Conservation (phyloP, 1,284 basidiomycete genomes). For the Schizophyllum amplum region DNA sequence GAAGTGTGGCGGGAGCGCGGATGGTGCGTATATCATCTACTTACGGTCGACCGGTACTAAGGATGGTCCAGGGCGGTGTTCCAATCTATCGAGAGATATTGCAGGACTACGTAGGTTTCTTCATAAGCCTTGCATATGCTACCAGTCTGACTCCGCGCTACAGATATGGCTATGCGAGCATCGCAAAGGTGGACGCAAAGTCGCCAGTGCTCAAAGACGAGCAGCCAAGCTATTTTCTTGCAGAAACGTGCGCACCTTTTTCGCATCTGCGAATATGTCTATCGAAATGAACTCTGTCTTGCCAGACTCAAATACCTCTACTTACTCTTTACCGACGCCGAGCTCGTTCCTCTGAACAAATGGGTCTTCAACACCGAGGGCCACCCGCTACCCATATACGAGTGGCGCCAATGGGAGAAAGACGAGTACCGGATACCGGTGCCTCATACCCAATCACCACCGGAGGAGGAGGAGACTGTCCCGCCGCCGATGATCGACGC, state of each 20-base stretch:
- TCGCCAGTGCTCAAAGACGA: slow-evolving; percentile 34
- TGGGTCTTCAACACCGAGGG: slow-evolving; percentile 65
- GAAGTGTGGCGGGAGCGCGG: slow-evolving; percentile 67
- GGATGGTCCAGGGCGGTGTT: slow-evolving; percentile 40
- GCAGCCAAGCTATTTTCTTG: slow-evolving; percentile 46
- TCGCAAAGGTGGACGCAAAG: slow-evolving; percentile 38
- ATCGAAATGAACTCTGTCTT: background rate
- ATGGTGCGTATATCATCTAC: slow-evolving; percentile 31
- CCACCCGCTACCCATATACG: slow-evolving; percentile 59
- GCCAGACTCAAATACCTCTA: slow-evolving; percentile 35
- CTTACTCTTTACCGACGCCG: slow-evolving; percentile 32
- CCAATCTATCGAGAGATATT: slow-evolving; percentile 52
- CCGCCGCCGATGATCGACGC: background rate
- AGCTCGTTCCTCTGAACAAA: slow-evolving; percentile 40
- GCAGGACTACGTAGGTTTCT: background rate
- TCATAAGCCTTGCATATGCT: background rate
- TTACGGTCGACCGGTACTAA: background rate
- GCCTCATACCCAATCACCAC: background rate
- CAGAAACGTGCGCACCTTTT: slow-evolving; percentile 38
- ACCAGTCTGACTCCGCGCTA: slow-evolving; percentile 27
- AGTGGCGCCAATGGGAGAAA: slow-evolving; percentile 49
- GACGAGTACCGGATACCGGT: slow-evolving; percentile 21
- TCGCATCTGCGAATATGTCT: background rate
- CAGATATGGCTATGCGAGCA: slow-evolving; percentile 49
- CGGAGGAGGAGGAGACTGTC: background rate